Base-by-base conservation (phyloP, 495 filamentous ascomycete genomes). In the Xylaria intraflava region DNA sequence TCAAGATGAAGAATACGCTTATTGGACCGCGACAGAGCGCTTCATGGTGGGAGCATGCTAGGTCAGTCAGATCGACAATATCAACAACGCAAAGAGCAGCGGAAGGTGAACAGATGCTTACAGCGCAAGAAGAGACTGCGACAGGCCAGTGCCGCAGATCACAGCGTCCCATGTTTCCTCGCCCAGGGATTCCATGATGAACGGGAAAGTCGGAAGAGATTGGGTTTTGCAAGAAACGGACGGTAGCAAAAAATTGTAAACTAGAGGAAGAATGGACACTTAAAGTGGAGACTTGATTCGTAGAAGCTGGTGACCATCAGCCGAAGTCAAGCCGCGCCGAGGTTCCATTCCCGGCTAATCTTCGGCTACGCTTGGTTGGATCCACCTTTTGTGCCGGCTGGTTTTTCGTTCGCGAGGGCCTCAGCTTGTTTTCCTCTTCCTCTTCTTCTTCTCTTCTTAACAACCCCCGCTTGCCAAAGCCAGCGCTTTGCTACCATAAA, bases 1-100 rank as follows among this genome's bases (percentile, higher is more conserved):
- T 98, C 93, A 66, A 96, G 69, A 62, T 98, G 94, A 30, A 97
- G 82, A 47, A 98, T 81, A 55, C 88, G 90, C 75, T 95, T 95
- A 59, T 83, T 83, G 29, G 91, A 93, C 59, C 94, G 85, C 52
- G 90, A 95, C 55, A 97, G 82, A 51, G 93, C 87, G 78, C 92
- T 96, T 83, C 63, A 73, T 51, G 49, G 59, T 36, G 62, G 65
- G 64, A 63, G 72, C 62, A 62, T 69, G 70, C 80, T 83, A 64
- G 61, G 79, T 84, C 78, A 83, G 78, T 88, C 81, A 87, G 84
- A 77, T 58, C 63, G 64, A 65, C 56, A 36, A 55, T 40, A 19
- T 51, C 26, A 57, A 60, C 41, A 35, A 49, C 36, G 44, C 40
- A 17, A 48, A 17, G 36, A 11, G 48, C 53, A 53, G 24, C 43